Conservation (phyloP, 495 filamentous ascomycete species). For the Hyaloscypha variabilis region DNA sequence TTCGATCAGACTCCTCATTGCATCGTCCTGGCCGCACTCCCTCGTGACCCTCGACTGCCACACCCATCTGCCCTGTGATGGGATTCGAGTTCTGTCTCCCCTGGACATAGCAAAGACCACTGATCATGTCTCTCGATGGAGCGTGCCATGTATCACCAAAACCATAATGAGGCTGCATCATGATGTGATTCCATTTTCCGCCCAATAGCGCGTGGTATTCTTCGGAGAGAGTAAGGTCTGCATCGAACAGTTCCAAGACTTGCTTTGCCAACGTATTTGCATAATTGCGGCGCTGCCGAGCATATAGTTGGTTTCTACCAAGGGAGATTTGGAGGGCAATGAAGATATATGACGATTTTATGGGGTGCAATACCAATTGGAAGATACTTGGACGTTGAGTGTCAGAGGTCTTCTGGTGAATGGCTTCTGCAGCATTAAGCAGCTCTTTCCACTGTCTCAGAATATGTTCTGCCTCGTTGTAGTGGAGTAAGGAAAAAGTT, state of each 20-base stretch:
- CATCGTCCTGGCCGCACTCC: slow-evolving; percentile 52
- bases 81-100: slow-evolving; percentile 57
- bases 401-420: slow-evolving; percentile 53
- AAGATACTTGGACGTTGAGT: slow-evolving; percentile 60
- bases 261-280: slow-evolving; percentile 63
- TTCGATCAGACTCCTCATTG: slow-evolving; percentile 67
- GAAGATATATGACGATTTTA: slow-evolving; percentile 60
- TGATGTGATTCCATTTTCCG: slow-evolving; percentile 75
- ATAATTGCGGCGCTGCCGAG: slow-evolving; percentile 63
- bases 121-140: slow-evolving; percentile 39
- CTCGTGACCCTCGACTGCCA: slow-evolving; percentile 61
- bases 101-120: slow-evolving; percentile 58
- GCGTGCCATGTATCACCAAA: slow-evolving; percentile 22
- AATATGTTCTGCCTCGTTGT: slow-evolving; percentile 67
- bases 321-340: slow-evolving; percentile 60
- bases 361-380: slow-evolving; percentile 68
- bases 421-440: slow-evolving; percentile 47
- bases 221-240: slow-evolving; percentile 61
- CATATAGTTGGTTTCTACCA: slow-evolving; percentile 64
- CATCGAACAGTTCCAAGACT: slow-evolving; percentile 59
- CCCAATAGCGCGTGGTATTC: slow-evolving; percentile 62
- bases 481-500: slow-evolving; percentile 68
- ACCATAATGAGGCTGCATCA: slow-evolving; percentile 44
- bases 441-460: slow-evolving; percentile 63
- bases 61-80: slow-evolving; percentile 62